Evolutionary conservation across 2,329 filamentous ascomycete species (phyloP).

Genomic region (Colletotrichum sp.): DNA sequence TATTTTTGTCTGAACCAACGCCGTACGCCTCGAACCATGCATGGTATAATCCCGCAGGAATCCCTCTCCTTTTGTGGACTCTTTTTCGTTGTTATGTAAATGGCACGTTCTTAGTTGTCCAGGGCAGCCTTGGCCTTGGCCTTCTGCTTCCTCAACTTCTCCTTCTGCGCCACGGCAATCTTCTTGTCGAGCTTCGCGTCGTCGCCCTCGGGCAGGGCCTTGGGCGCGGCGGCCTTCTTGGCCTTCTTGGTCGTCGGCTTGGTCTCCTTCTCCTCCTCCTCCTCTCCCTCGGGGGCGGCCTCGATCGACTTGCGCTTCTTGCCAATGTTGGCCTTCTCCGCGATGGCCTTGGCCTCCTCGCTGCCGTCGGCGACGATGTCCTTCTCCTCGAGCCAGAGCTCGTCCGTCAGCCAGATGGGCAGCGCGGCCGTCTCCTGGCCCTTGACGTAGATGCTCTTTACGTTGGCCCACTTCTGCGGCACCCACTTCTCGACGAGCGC

Average conservation of each 20-base stretch:
- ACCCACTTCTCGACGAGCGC: conserved; percentile 80
- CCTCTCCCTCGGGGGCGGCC: conserved; percentile 31
- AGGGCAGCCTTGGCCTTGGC: conserved; percentile 57
- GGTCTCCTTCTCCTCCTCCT: conserved; percentile 33
- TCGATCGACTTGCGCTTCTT: conserved; percentile 67
- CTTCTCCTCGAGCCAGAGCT: conserved; percentile 84
- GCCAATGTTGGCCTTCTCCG: conserved; percentile 61
- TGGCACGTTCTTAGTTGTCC: conserved; percentile 40
- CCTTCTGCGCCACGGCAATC: conserved; percentile 61
- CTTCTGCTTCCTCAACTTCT: conserved; percentile 65
- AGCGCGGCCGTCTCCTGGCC: conserved; percentile 85
- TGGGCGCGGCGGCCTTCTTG: conserved; percentile 26
- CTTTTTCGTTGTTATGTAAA: not conserved
- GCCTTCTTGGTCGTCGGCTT: conserved; percentile 48
- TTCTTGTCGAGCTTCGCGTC: conserved; percentile 62
- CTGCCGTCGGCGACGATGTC: conserved; percentile 71
- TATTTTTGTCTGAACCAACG: conserved; percentile 21
- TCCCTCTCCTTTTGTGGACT: not conserved
- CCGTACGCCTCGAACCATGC: conserved; percentile 24
- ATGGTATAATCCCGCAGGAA: conserved; percentile 22
- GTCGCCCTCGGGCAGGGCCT: conserved; percentile 45
- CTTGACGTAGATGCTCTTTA: conserved; percentile 88
- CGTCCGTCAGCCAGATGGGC: conserved; percentile 92
- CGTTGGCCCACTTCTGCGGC: conserved; percentile 85
- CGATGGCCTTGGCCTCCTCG: conserved; percentile 52